Evolutionary conservation across 2,329 filamentous ascomycete species (phyloP), one percentile per base, ranked within the genome.

Genomic region (Aspergillus tanneri): DNA sequence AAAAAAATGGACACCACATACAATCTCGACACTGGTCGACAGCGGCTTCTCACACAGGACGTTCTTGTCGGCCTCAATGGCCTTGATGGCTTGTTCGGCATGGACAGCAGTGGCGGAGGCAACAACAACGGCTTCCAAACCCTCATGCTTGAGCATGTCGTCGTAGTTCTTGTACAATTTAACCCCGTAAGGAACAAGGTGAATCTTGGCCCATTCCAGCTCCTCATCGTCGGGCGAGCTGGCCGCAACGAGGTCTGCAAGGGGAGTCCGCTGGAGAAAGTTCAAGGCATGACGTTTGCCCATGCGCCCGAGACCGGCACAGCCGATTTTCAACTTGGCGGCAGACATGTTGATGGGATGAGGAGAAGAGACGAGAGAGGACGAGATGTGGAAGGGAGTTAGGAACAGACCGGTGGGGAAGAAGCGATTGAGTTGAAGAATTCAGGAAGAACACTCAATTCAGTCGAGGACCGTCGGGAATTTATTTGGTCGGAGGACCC

Each of bases 1-100:
- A 9, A 11, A 19, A 7, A n/a, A 19, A 18, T 25, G 18, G 38
- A 30, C 9, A 25, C 3, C 27, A 42, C 77, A 59, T 67, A 84
- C 81, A 42, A 83, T 71, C 54, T 83, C 80, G 12, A 83, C 71
- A 47, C 73, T 79, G 0, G 81, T 86, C 35, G 75, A 78, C 24
- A 73, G 52, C 1, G 71, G 71, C 52, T 74, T 83, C 67, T 83
- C 80, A 60, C 79, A 82, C 18, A 82, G 68, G 2, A 82, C 77
- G 57, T 83, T 78, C 63, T 77, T 76, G 37, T 75, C 73, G 2
- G 73, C 72, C 34, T 77, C 63, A 46, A 83, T 81, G 9, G 79
- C 79, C 59, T 78, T 76, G 67, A 81, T 80, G 2, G 78, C 73
- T 58, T 83, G 77, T 53, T 81, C 74, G 3, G 79, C 78, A 53